phyloP scores from a whole-genome alignment of 257 asterid species.

The Sherardia arvensis region DNA sequence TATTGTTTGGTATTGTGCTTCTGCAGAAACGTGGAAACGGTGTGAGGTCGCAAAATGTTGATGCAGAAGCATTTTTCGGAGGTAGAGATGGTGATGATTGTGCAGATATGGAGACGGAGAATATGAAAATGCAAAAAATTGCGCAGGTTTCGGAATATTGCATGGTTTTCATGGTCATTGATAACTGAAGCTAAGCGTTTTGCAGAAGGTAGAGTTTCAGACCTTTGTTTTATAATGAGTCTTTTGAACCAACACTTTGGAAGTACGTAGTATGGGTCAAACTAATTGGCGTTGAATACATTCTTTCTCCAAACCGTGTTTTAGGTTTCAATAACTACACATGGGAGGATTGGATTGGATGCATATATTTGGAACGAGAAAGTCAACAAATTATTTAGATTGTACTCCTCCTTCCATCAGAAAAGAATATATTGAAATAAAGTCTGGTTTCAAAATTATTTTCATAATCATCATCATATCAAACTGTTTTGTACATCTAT shows the following conservation, averaged over 20 bases:
- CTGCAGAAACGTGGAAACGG: constrained; percentile 47
- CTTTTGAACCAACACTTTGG: background rate
- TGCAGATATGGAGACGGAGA: background rate
- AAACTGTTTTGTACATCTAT: no score
- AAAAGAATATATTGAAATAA: no score
- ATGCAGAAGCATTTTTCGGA: background rate
- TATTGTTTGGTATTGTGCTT: constrained; percentile 30
- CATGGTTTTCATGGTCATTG: constrained; percentile 11
- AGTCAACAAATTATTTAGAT: background rate
- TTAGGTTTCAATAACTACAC: background rate
- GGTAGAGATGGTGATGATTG: background rate
- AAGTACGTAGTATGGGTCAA: constrained; percentile 2
- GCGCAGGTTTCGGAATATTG: background rate
- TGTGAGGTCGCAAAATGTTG: constrained; percentile 40
- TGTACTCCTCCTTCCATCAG: no score
- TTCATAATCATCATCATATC: no score
- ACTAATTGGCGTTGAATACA: background rate
- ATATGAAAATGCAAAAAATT: background rate
- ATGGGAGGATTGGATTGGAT: background rate
- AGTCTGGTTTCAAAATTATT: no score
- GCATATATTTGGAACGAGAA: background rate
- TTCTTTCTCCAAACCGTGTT: constrained; percentile 10
- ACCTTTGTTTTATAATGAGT: background rate
- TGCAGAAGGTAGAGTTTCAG: background rate
- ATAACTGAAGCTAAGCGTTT: background rate